Evolutionary conservation across 1,284 basidiomycete genomes (phyloP), one percentile per base, ranked within the genome.

Genomic region (Sanghuangporus weigelae): DNA sequence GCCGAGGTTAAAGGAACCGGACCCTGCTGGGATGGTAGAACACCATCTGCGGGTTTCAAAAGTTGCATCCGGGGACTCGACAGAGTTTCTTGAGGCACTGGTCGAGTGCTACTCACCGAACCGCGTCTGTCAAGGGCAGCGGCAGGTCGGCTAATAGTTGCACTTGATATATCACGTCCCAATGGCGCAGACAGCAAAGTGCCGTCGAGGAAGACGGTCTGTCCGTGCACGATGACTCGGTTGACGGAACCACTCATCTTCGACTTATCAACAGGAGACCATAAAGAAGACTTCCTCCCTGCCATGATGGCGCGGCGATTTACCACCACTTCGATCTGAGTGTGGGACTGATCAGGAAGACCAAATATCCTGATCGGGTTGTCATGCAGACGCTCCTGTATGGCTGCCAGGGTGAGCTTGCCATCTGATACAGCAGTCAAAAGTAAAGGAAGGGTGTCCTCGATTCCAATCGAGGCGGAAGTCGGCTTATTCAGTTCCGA

Each of bases 301-400:
- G 73, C 73, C 72, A 93, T 94, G 44, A 79, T 79, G 23, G 85
- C 81, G 63, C 84, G 84, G 60, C 96, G 85, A 68, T 92, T 92
- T 50, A 96, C 80, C 68, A 97, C 93, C 51, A 98, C 92, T 73
- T 99, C 97, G 55, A 98, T 93, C 70, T 90, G 91, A 1, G 95
- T 95, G 67, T 94, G 84, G 7, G 85, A 72, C 73, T 95, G 93
- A 63, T 96, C 93, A 1, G 93, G 87, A 12, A 99, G 82, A 53
- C 90, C 89, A 71, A 99, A 98, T 73, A 99, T 98, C 59, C 86
- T 83, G 59, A 93, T 84, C 5, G 96, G 96, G 76, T 97, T 98
- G 71, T 96, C 95, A 74, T 94, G 88, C 42, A 98, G 76, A 63
- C 95, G 87, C 19, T 80, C 72, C 21, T 86, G 84, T 68, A 99